Conservation (phyloP, 108 stramenopile species). For the Nitzschia putrida region DNA sequence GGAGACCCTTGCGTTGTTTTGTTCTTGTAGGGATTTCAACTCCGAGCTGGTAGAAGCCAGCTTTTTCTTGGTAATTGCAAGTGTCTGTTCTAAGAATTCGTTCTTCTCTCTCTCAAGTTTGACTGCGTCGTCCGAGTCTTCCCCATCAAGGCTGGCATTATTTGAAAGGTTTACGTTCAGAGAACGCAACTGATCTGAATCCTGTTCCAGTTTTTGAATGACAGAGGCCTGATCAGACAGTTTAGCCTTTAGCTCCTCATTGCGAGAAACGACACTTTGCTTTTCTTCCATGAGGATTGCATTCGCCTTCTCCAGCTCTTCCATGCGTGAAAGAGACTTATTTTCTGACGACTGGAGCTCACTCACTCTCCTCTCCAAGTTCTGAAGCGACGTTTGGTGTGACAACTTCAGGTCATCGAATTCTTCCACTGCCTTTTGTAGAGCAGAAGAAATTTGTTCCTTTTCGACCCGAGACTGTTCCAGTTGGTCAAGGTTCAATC, state of each 20-base stretch:
- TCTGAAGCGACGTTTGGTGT: not conserved
- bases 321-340: not conserved
- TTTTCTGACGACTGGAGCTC: not conserved
- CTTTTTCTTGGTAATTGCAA: too few relatives aligned
- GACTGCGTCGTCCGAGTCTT: too few relatives aligned
- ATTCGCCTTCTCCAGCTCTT: not conserved
- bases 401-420: not conserved
- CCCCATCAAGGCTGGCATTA: too few relatives aligned
- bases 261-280: too few relatives aligned
- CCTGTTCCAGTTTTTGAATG: not conserved
- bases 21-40: too few relatives aligned
- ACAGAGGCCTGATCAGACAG: not conserved
- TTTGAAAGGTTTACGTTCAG: too few relatives aligned
- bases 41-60: too few relatives aligned
- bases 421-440: not conserved
- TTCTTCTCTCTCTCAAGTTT: too few relatives aligned
- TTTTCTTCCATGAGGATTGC: too few relatives aligned
- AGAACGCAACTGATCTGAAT: not conserved
- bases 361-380: not conserved
- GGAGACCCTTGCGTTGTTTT: too few relatives aligned
- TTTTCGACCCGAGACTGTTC: not conserved
- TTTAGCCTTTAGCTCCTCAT: too few relatives aligned
- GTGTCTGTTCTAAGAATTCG: too few relatives aligned
- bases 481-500: not conserved
- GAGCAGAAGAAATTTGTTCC: not conserved